Evolutionary conservation across 179 eudicot species (phyloP), one percentile per base, ranked within the genome.

Genomic region (Beta macrorhiza): DNA sequence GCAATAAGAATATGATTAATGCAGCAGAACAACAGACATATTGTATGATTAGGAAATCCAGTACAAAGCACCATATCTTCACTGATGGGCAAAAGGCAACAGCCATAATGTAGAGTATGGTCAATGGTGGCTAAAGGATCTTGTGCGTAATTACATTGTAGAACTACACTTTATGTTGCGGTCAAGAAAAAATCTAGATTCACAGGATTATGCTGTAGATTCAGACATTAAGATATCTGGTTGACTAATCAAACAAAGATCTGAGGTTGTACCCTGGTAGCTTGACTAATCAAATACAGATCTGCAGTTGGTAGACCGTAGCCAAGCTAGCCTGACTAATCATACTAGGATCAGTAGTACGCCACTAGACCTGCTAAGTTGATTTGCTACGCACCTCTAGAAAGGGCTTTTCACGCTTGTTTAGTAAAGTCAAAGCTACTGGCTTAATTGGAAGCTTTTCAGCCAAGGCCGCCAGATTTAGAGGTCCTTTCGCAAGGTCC

Each of bases 1-100:
- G 90, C 57, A 67, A 76, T 62, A 79, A 63, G 52, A 76, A 45
- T 44, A 56, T 47, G 67, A 58, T 45, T 55, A 56, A 76, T 44
- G 47, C 65, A 72, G 32, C 56, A 29, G 65, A 71, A 9, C 45
- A 56, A 9, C 53, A 56, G 17, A 17, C n/a, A 15, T 47, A 49
- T 49, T 49, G 53, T 49, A 17, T 37, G 79, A 55, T 32, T 45
- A 10, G 55, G 11, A 3, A 61, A 19, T 51, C 37, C 17, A 44
- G 7, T 56, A 25, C 75, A 53, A 69, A 42, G n/a, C 20, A n/a
- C 62, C 7, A 53, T 58, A 63, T 45, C 76, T 69, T 71, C 44
- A 71, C 58, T 15, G 1, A 25, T 29, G 61, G 49, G 22, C 15
- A n/a, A 47, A 20, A 52, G 17, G 29, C 10, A 72, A 47, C 19